A percentile compares a stretch with the other conserved stretches of the same genome.
These are phyloP conservation scores for Xylariaceae sp. DNA, from an alignment of 2,329 filamentous ascomycete genomes.

Conservation along the genomic window DNA sequence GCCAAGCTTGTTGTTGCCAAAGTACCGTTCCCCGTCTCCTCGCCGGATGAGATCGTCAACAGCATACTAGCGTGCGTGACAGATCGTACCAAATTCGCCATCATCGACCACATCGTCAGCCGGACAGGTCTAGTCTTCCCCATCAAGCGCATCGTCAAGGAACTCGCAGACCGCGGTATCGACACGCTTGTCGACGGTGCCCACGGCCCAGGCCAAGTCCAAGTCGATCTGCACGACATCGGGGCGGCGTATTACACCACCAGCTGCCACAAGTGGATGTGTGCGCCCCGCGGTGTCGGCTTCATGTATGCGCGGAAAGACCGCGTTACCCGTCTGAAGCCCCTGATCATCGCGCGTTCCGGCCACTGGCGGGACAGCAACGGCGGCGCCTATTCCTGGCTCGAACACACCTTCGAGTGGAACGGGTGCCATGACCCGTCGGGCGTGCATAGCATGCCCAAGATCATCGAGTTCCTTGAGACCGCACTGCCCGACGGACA, in stretches of 20 bases:
- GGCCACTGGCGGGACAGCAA: not conserved
- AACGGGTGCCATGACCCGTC: constrained; percentile 15
- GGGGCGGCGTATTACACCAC: constrained; percentile 17
- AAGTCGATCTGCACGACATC: constrained; percentile 11
- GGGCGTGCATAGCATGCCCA: constrained; percentile 11
- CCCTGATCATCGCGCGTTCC: constrained; percentile 16
- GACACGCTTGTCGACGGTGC: constrained; percentile 20
- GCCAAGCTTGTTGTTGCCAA: constrained; percentile 13
- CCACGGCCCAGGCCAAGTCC: constrained; percentile 14
- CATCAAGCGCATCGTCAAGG: constrained; percentile 16
- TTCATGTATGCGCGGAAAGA: constrained; percentile 18
- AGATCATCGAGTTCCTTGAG: constrained; percentile 6
- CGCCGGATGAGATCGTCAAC: constrained; percentile 10
- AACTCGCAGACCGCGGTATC: constrained; percentile 7
- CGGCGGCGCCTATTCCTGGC: not conserved
- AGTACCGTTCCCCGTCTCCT: constrained; percentile 6
- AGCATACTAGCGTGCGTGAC: constrained; percentile 16
- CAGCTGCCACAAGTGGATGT: constrained; percentile 24
- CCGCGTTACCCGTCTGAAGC: not conserved
- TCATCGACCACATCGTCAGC: constrained; percentile 20
- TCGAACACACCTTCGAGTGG: constrained; percentile 21
- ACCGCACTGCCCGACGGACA: constrained; percentile 13
- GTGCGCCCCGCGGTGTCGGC: constrained; percentile 17
- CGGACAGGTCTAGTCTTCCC: constrained; percentile 18
- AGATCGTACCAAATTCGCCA: constrained; percentile 16